A percentile compares a stretch with the other conserved stretches of the same genome.
phyloP scores from a whole-genome alignment of 495 filamentous ascomycete genomes.

The Daldinia grandis region DNA sequence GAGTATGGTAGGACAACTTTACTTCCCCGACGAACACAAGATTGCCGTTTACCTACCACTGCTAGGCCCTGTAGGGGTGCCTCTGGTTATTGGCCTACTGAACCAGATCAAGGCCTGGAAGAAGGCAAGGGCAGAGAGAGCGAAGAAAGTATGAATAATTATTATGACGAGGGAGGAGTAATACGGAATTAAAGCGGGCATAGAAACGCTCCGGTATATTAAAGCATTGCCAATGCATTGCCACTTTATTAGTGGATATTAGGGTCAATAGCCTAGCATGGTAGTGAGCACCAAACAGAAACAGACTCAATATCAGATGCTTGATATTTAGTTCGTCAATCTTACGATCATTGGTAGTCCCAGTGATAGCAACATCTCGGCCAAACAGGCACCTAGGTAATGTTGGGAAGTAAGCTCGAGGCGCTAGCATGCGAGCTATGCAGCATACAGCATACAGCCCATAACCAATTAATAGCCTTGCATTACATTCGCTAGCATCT shows the following conservation, averaged over 20 bases:
- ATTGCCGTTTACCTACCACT: constrained; percentile 95
- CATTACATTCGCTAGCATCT: not conserved
- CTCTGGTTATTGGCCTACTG: constrained; percentile 79
- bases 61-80: constrained; percentile 90
- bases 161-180: not conserved
- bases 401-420: not conserved
- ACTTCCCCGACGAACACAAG: constrained; percentile 99
- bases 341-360: not conserved
- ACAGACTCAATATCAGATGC: not conserved
- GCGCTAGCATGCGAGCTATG: not conserved
- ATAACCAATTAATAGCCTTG: not conserved
- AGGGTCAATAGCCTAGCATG: not conserved
- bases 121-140: constrained; percentile 51
- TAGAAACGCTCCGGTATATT: not conserved
- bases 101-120: constrained; percentile 77
- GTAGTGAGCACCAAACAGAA: not conserved
- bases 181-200: not conserved
- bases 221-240: not conserved
- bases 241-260: not conserved
- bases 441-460: not conserved
- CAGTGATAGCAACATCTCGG: not conserved
- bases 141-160: constrained; percentile 35
- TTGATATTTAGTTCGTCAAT: not conserved
- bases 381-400: not conserved
- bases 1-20: constrained; percentile 95